Evolutionary conservation across 2,329 filamentous ascomycete species (phyloP).

Genomic region (Dothistroma pini): DNA sequence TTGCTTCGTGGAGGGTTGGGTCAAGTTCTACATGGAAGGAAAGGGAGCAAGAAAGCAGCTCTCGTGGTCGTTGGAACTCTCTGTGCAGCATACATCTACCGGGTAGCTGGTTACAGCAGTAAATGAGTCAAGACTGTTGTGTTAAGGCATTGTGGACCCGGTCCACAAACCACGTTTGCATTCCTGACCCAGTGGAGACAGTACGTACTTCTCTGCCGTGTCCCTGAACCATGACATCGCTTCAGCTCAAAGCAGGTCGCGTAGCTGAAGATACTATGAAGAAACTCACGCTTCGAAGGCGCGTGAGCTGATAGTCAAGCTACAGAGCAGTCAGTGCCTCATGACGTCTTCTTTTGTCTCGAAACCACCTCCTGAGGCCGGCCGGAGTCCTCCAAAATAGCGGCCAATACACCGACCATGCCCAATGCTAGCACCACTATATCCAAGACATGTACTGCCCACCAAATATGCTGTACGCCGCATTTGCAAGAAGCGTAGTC

Average conservation of each 20-base stretch:
- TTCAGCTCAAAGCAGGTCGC: neutral
- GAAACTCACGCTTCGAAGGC: neutral
- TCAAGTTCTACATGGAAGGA: neutral
- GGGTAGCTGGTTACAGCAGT: constrained; percentile 3
- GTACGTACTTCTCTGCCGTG: constrained; percentile 3
- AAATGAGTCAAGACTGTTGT: constrained; percentile 6
- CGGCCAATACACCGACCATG: constrained; percentile 12
- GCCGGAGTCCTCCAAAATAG: constrained; percentile 7
- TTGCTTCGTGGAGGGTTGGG: neutral
- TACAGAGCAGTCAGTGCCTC: neutral
- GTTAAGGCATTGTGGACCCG: constrained; percentile 7
- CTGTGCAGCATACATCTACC: neutral
- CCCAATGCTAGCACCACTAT: constrained; percentile 44
- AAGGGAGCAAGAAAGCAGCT: neutral
- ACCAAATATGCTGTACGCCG: constrained; percentile 91
- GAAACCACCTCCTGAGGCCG: constrained; percentile 4
- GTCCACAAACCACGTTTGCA: constrained; percentile 6
- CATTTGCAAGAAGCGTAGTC: constrained; percentile 75
- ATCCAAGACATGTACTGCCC: constrained; percentile 77
- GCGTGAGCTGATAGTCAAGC: neutral
- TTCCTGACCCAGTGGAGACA: constrained; percentile 1
- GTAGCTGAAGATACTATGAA: neutral
- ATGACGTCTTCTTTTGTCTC: constrained; percentile 12
- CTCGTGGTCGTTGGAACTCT: neutral
- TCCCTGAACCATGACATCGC: neutral